A percentile compares a stretch with the other conserved stretches of the same genome.
Evolutionary conservation across 108 stramenopile species (phyloP).

Genomic region (Phaeodactylum tricornutum): DNA sequence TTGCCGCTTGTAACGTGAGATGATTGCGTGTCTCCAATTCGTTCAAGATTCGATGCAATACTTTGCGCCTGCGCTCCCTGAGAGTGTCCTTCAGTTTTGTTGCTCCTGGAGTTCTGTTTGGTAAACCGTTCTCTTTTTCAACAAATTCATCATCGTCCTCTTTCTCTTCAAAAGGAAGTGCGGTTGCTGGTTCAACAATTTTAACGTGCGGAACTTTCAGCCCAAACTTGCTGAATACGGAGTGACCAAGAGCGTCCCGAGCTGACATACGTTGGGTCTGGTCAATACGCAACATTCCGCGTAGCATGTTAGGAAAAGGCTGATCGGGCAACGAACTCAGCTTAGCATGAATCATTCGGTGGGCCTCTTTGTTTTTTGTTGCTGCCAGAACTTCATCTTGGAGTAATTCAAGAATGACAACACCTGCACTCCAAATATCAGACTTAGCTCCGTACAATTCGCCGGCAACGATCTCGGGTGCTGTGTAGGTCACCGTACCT

Average conservation of each 20-base stretch:
- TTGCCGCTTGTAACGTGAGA: slow-evolving; percentile 51
- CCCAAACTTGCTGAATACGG: slow-evolving; percentile 60
- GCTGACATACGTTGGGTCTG: slow-evolving; percentile 49
- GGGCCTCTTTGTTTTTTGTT: slow-evolving; percentile 50
- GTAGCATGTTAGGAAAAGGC: slow-evolving; percentile 62
- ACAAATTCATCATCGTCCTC: slow-evolving; percentile 7
- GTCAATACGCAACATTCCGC: slow-evolving; percentile 49
- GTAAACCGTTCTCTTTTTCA: too few species aligned
- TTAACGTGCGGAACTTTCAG: slow-evolving; percentile 21
- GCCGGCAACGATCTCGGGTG: slow-evolving; percentile 58
- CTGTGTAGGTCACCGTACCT: slow-evolving; percentile 63
- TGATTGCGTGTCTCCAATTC: too few species aligned
- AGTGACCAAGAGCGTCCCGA: slow-evolving; percentile 43
- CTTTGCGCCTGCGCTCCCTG: too few species aligned
- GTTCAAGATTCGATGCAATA: too few species aligned
- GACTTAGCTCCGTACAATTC: slow-evolving; percentile 58
- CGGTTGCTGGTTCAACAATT: slow-evolving; percentile 11
- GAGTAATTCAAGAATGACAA: slow-evolving; percentile 66
- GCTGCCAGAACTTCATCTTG: slow-evolving; percentile 37
- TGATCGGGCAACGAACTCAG: slow-evolving; percentile 42
- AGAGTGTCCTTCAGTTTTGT: too few species aligned
- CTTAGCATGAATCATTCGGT: slow-evolving; percentile 33
- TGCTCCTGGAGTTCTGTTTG: too few species aligned
- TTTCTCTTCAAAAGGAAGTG: slow-evolving; percentile 23
- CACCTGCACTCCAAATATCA: slow-evolving; percentile 79